Conservation (phyloP, 192 early-diverging fungal species). For the Backusella circina region DNA sequence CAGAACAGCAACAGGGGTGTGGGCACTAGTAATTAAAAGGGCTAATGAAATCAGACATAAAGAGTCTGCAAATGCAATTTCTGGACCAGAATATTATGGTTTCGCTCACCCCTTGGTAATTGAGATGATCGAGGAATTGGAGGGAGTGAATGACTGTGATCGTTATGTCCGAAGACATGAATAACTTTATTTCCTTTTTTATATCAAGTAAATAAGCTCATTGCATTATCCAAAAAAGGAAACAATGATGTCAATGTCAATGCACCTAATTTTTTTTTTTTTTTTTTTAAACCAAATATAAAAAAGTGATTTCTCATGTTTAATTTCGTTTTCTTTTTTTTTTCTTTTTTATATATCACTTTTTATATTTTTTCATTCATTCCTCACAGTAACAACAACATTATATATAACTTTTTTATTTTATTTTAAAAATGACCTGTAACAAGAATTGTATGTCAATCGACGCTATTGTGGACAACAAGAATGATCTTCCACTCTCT, state of each 20-base stretch:
- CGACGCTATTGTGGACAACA: neutral
- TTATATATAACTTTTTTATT: neutral
- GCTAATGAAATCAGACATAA: conserved; percentile 68
- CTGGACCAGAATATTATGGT: conserved; percentile 84
- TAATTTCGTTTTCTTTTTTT: neutral
- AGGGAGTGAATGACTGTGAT: conserved; percentile 58
- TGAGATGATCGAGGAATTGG: conserved; percentile 78
- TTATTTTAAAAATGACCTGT: neutral
- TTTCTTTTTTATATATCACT: neutral
- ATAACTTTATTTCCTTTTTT: neutral
- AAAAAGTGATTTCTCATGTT: neutral
- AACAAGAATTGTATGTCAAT: conserved; percentile 2
- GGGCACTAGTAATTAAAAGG: conserved; percentile 64
- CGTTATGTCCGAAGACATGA: conserved; percentile 39
- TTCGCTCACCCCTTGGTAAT: conserved; percentile 72
- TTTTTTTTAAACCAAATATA: neutral
- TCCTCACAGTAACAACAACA: neutral
- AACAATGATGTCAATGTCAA: conserved; percentile 9
- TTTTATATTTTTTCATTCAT: neutral
- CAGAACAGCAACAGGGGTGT: conserved; percentile 70
- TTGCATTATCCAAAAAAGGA: neutral
- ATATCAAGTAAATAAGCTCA: neutral
- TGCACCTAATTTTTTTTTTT: conserved; percentile 4
- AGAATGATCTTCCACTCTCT: neutral
- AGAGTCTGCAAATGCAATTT: conserved; percentile 64